These are phyloP conservation scores for Pulveroboletus sp. DNA, from an alignment of 1,284 basidiomycete species.

Conservation along the genomic window DNA sequence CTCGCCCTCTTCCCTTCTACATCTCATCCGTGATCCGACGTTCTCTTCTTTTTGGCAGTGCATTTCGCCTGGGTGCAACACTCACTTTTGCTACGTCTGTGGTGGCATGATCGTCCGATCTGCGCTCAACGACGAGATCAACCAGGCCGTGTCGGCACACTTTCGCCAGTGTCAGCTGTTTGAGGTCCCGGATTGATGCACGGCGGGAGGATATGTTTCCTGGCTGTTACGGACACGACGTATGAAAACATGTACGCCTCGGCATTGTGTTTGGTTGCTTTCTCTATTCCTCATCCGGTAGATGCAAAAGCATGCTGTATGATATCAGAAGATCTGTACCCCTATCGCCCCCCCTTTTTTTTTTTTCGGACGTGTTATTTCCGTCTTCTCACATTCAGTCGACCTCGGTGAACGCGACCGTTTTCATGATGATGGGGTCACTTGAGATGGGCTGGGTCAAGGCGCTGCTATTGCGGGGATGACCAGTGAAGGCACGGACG, in stretches of 20 bases:
- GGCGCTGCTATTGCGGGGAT: too few relatives aligned
- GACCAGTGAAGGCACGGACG: too few relatives aligned
- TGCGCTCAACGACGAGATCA: conserved; percentile 40
- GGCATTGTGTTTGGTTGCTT: neutral
- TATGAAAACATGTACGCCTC: neutral
- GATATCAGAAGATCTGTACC: neutral
- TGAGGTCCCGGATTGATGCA: conserved; percentile 25
- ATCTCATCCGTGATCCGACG: neutral
- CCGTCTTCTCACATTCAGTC: neutral
- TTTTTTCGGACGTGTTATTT: neutral
- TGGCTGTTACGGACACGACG: neutral
- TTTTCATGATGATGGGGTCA: too few relatives aligned
- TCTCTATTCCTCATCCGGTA: neutral
- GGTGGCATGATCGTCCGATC: conserved; percentile 51
- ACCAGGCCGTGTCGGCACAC: conserved; percentile 40
- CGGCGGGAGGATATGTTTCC: neutral
- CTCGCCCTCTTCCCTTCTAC: neutral
- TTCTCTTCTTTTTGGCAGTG: conserved; percentile 39
- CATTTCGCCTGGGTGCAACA: conserved; percentile 55
- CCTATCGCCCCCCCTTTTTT: neutral
- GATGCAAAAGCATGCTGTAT: neutral
- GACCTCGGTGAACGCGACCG: too few relatives aligned
- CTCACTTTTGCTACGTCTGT: conserved; percentile 62
- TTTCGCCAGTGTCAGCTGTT: conserved; percentile 48
- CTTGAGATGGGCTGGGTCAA: too few relatives aligned